These are phyloP conservation scores for Coniochaeta sp. DNA, from an alignment of 2,329 filamentous ascomycete species.

Conservation along the genomic window DNA sequence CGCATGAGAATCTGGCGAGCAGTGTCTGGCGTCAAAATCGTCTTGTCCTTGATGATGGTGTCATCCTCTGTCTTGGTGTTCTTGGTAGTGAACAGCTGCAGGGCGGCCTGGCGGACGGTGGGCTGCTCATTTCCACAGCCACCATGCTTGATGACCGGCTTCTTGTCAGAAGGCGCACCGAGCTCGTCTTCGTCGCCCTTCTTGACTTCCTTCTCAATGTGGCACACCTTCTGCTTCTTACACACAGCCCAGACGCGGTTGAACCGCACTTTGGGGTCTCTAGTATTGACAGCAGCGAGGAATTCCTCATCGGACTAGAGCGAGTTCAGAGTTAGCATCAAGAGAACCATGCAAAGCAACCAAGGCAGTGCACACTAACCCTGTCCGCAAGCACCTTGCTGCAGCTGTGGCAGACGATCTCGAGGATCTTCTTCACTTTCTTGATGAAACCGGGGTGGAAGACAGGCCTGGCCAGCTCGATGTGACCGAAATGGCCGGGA, in stretches of 20 bases:
- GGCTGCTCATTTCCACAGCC: slow-evolving; percentile 92
- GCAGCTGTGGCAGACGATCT: slow-evolving; percentile 98
- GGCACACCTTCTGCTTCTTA: slow-evolving; percentile 80
- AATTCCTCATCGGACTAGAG: slow-evolving; percentile 78
- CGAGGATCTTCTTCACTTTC: slow-evolving; percentile 98
- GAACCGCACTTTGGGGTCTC: slow-evolving; percentile 93
- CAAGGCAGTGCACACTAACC: slow-evolving; percentile 60
- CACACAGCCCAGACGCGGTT: slow-evolving; percentile 87
- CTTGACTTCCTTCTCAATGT: slow-evolving; percentile 64
- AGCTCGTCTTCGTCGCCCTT: slow-evolving; percentile 59
- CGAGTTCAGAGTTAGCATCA: slow-evolving; percentile 52
- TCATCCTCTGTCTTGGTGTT: slow-evolving; percentile 76
- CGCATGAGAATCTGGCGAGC: slow-evolving; percentile 81
- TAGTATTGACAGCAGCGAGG: slow-evolving; percentile 69
- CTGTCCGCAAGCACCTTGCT: slow-evolving; percentile 95
- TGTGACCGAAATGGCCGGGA: slow-evolving; percentile 97
- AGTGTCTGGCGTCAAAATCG: slow-evolving; percentile 73
- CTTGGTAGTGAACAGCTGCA: slow-evolving; percentile 71
- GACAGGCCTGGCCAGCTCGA: slow-evolving; percentile 92
- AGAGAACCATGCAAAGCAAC: slow-evolving; percentile 21
- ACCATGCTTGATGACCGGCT: slow-evolving; percentile 57
- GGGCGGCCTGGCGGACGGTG: slow-evolving; percentile 76
- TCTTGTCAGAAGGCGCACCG: slow-evolving; percentile 33
- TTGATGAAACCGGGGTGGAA: slow-evolving; percentile 95
- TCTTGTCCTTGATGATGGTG: slow-evolving; percentile 67